A percentile compares a stretch with the other conserved stretches of the same genome.
Conservation (phyloP, 768 basidiomycete genomes). For the Rhodotorula sphaerocarpa region DNA sequence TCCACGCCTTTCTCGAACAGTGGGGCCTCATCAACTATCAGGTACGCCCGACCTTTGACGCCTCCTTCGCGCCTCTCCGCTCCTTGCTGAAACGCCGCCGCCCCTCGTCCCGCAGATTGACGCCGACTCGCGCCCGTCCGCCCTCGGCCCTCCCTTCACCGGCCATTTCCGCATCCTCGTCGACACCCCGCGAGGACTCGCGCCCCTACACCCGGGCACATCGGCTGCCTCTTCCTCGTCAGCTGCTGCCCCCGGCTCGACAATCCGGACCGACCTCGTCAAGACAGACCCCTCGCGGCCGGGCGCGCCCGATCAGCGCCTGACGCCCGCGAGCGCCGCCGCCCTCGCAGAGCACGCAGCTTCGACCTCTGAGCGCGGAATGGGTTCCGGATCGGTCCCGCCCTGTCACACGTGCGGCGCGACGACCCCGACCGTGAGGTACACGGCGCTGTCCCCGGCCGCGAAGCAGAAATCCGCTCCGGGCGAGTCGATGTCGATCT, state of each 20-base stretch:
- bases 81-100: neutral
- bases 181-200: slow-evolving; percentile 90
- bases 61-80: too few relatives aligned
- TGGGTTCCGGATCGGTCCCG: slow-evolving; percentile 57
- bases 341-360: slow-evolving; percentile 64
- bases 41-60: slow-evolving; percentile 48
- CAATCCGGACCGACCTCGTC: slow-evolving; percentile 26
- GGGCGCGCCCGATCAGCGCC: slow-evolving; percentile 41
- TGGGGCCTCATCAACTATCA: slow-evolving; percentile 99
- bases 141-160: slow-evolving; percentile 92
- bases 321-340: slow-evolving; percentile 43
- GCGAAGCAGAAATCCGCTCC: slow-evolving; percentile 41
- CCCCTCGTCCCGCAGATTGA: slow-evolving; percentile 61
- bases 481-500: slow-evolving; percentile 73
- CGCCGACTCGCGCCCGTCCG: slow-evolving; percentile 86
- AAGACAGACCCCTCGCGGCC: slow-evolving; percentile 45
- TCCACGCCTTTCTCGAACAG: slow-evolving; percentile 96
- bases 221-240: slow-evolving; percentile 3
- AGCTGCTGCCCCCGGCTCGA: neutral
- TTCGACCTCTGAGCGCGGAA: slow-evolving; percentile 51
- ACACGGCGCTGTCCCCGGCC: slow-evolving; percentile 69
- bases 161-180: slow-evolving; percentile 97
- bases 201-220: slow-evolving; percentile 65
- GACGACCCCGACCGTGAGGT: slow-evolving; percentile 67
- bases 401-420: slow-evolving; percentile 88